Base-by-base conservation (phyloP, 768 basidiomycete genomes). In the Trametes cingulata region DNA sequence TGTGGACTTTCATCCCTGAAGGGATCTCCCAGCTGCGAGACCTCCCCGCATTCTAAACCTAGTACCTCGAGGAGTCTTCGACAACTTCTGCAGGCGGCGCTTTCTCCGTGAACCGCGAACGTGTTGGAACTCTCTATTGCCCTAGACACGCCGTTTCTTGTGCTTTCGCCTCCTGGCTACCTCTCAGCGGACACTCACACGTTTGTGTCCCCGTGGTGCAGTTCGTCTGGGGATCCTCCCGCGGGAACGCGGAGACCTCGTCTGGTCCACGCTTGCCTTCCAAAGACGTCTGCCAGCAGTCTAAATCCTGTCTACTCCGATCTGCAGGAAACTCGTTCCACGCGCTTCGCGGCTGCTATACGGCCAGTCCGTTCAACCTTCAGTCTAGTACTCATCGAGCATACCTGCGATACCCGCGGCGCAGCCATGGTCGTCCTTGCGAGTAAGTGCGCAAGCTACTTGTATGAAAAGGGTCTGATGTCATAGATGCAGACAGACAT, bases 401-500 rank as follows among this genome's bases (percentile, higher is more conserved):
- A 24, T 19, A 20, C 19, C 51, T 45, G 52, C 39, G 46, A 24
- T 37, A 47, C 17, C 42, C 51, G 49, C 43, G 6, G 36, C 39
- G 46, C 56, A 40, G 45, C 35, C 22, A 63, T 63, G 56, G 56
- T 63, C 57, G 20, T 63, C 25, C 56, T 54, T 15, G 61, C 56
- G 2, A 54, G 61, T 63, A 42, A 58, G 56, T 58, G 33, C 17
- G 10, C 39, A 51, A 29, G 46, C 52, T 45, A 35, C 42, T 25
- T 17, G 8, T 29, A 41, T 41, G 46, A 35, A 57, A 49, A 25
- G 41, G n/a, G 37, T 46, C 48, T 48, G 52, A 49, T 40, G 42
- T 46, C 43, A 33, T 46, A 6, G 17, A 50, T 15, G 13, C 50
- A 63, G 56, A 43, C 40, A 33, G 61, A 33, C 56, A 50, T 41